Evolutionary conservation across 83 land plant genomes (phyloP).

Genomic region (Thuja plicata): DNA sequence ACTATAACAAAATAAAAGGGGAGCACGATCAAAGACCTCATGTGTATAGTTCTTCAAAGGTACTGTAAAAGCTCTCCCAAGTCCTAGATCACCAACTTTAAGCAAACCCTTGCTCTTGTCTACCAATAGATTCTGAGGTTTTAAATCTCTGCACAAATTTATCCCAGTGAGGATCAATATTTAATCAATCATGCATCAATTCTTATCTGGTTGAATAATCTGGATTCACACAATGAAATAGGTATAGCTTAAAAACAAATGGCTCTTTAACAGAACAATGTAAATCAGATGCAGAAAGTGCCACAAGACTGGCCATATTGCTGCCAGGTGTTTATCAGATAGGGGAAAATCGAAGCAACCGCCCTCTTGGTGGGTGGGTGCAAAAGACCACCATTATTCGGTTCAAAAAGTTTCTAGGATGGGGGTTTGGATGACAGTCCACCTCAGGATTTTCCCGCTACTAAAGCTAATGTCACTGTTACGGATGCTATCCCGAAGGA

Average conservation of each 20-base stretch:
- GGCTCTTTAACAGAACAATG: neutral
- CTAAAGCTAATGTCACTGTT: no score
- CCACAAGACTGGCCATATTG: no score
- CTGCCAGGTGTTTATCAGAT: no score
- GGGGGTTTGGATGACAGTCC: no score
- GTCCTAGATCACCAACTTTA: constrained; percentile 94
- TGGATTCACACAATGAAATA: neutral
- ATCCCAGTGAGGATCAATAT: neutral
- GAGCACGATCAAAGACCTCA: constrained; percentile 43
- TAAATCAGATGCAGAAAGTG: no score
- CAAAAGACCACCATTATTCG: no score
- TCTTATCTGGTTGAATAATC: neutral
- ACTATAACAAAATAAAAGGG: neutral
- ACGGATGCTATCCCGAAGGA: no score
- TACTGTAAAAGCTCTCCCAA: constrained; percentile 76
- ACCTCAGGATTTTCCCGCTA: no score
- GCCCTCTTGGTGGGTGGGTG: no score
- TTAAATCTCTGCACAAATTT: constrained; percentile 47
- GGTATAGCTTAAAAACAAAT: neutral
- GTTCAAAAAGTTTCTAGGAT: no score
- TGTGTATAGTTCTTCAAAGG: constrained; percentile 90
- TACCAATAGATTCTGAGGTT: constrained; percentile 90
- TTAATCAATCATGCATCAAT: neutral
- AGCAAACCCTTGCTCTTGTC: constrained; percentile 80
- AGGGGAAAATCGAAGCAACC: no score